phyloP scores from a whole-genome alignment of 305 asterid species.

The Petunia hybrid region DNA sequence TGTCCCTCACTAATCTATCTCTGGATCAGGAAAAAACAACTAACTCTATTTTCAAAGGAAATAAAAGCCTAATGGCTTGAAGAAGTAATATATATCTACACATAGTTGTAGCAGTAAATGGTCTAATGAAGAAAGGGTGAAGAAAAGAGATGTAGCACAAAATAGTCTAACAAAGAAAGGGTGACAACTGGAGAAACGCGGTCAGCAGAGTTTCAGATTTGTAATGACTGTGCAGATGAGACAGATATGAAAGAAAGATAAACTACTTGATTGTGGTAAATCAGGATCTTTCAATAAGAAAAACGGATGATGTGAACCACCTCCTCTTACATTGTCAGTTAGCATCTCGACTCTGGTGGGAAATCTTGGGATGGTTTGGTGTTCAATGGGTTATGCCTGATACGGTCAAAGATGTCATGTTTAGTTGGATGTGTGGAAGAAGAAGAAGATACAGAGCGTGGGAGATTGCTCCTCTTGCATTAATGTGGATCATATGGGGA shows the following conservation, averaged over 20 bases:
- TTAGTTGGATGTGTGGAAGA: no score
- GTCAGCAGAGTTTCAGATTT: conserved; percentile 10
- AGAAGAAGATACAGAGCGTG: no score
- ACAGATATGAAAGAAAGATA: conserved; percentile 4
- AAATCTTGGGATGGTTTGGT: no score
- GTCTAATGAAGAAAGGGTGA: conserved; percentile 2
- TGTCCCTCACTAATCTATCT: conserved; percentile 14
- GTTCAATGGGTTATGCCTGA: no score
- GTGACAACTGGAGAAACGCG: not conserved
- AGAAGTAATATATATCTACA: not conserved
- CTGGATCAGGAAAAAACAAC: not conserved
- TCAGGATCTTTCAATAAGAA: not conserved
- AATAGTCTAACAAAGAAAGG: not conserved
- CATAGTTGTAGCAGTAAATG: not conserved
- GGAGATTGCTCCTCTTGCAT: no score
- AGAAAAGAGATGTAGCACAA: conserved; percentile 16
- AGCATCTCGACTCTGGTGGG: no score
- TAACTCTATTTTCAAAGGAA: not conserved
- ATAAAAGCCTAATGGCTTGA: conserved; percentile 1
- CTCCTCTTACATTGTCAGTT: no score
- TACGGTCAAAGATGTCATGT: no score
- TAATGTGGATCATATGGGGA: no score
- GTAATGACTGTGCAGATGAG: conserved; percentile 9
- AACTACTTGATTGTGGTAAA: conserved; percentile 15
- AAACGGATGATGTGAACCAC: not conserved